These are phyloP conservation scores for Aspergillus calidoustus DNA, from an alignment of 2,329 filamentous ascomycete species.

Conservation along the genomic window DNA sequence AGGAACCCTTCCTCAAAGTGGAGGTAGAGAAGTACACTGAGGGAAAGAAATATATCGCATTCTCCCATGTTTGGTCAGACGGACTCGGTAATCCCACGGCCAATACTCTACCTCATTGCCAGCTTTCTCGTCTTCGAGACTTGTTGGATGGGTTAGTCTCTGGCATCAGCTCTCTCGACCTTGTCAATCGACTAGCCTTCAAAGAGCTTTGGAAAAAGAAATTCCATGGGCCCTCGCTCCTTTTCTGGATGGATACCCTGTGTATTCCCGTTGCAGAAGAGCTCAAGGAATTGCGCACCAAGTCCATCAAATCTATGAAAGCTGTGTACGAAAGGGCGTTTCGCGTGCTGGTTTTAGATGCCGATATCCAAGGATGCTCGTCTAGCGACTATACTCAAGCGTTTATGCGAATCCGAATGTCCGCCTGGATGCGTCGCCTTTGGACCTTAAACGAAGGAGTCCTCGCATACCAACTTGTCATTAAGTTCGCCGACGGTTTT, in stretches of 20 bases:
- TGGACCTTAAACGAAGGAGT: constrained; percentile 16
- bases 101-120: constrained; percentile 10
- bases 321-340: constrained; percentile 11
- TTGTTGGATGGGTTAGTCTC: constrained; percentile 6
- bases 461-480: constrained; percentile 3
- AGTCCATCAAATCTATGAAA: constrained; percentile 13
- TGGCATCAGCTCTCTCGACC: constrained; percentile 3
- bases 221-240: constrained; percentile 10
- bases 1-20: constrained; percentile 4
- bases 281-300: constrained; percentile 2
- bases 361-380: constrained; percentile 5
- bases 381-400: constrained; percentile 5
- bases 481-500: constrained; percentile 9
- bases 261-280: constrained; percentile 8
- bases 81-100: constrained; percentile 10
- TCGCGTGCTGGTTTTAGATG: constrained; percentile 10
- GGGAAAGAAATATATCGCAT: constrained; percentile 10
- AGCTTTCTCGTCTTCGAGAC: constrained; percentile 3
- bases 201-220: constrained; percentile 13
- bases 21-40: constrained; percentile 5
- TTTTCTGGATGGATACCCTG: constrained; percentile 15
- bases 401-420: constrained; percentile 13
- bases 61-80: constrained; percentile 16
- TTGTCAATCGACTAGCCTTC: constrained; percentile 11
- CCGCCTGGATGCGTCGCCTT: constrained; percentile 15